Conservation (phyloP, 1,284 basidiomycete species). For the Papiliotrema nemorosa region DNA sequence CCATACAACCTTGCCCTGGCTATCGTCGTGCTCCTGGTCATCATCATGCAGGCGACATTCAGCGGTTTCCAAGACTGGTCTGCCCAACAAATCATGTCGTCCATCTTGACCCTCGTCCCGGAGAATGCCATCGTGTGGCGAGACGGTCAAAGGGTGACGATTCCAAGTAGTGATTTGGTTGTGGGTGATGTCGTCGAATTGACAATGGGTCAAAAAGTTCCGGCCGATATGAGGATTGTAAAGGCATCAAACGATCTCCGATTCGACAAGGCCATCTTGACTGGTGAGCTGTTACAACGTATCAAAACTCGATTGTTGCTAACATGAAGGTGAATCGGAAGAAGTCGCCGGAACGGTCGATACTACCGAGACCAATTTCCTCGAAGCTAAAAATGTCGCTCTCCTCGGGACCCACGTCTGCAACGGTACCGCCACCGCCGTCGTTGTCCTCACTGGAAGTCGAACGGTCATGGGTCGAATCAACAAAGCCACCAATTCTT, state of each 20-base stretch:
- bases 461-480: slow-evolving; percentile 51
- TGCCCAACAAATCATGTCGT: slow-evolving; percentile 54
- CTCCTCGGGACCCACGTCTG: slow-evolving; percentile 41
- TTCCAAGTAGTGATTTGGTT: slow-evolving; percentile 42
- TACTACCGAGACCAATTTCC: slow-evolving; percentile 54
- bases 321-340: slow-evolving; percentile 27
- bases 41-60: slow-evolving; percentile 51
- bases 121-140: slow-evolving; percentile 55
- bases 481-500: slow-evolving; percentile 14
- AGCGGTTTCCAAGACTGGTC: slow-evolving; percentile 54
- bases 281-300: slow-evolving; percentile 46
- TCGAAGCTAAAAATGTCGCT: slow-evolving; percentile 58
- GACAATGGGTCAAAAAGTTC: slow-evolving; percentile 50
- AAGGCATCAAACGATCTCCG: slow-evolving; percentile 51
- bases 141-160: slow-evolving; percentile 32
- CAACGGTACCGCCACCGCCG: slow-evolving; percentile 37
- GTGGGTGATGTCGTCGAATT: slow-evolving; percentile 42
- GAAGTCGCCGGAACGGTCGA: slow-evolving; percentile 17
- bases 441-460: slow-evolving; percentile 57
- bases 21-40: slow-evolving; percentile 36
- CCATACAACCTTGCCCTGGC: slow-evolving; percentile 54
- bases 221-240: slow-evolving; percentile 54
- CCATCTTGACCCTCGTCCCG: slow-evolving; percentile 56
- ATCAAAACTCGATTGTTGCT: no score
- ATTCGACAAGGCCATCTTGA: slow-evolving; percentile 59